Evolutionary conservation across 140 eudicot genomes (phyloP), one percentile per base, ranked within the genome.

Genomic region (Senecio squalidus): DNA sequence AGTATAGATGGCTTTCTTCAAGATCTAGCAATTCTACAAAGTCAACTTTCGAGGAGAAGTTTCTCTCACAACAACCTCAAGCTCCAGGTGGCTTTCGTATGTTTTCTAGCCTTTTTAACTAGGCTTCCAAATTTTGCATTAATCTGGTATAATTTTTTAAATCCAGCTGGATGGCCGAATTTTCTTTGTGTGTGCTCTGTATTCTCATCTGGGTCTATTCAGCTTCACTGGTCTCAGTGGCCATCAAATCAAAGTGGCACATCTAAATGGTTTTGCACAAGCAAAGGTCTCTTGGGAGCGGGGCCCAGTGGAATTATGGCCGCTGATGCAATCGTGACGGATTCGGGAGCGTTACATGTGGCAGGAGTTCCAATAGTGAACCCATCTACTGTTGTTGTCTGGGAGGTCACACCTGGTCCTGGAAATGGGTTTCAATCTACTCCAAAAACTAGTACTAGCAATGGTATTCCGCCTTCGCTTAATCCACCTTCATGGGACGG

Each of bases 291-390:
- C 10, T 58, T 92, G 55, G 98, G 98, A 57, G 98, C 96, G 22
- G 98, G 98, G 5, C 98, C 98, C 3, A 87, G 96, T 33, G 98
- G 98, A 33, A 92, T 92, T 38, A 92, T 92, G 98, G 98, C 98
- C 15, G 98, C 98, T 67, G 98, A 92, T 84, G 98, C 96, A 64
- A 87, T 92, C 9, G 79, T 92, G 27, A 92, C 98, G 38, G 98
- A 92, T 47, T 75, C 95, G 34, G 98, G 98, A 50, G 96, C 98
- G 53, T 60, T 92, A 79, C 98, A 92, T 59, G 98, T 92, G 41
- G 98, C 98, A 10, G 98, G 98, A n/a, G 96, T 92, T 62, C 98
- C 98, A 17, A 92, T 87, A 40, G 96, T 92, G 36, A 92, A 92
- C 62, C 98, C 98, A 17, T 92, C 98, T 16, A 92, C 98, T 17